A percentile compares a stretch with the other conserved stretches of the same genome.
Conservation (phyloP, 768 basidiomycete species). For the Boletus reticulatus region DNA sequence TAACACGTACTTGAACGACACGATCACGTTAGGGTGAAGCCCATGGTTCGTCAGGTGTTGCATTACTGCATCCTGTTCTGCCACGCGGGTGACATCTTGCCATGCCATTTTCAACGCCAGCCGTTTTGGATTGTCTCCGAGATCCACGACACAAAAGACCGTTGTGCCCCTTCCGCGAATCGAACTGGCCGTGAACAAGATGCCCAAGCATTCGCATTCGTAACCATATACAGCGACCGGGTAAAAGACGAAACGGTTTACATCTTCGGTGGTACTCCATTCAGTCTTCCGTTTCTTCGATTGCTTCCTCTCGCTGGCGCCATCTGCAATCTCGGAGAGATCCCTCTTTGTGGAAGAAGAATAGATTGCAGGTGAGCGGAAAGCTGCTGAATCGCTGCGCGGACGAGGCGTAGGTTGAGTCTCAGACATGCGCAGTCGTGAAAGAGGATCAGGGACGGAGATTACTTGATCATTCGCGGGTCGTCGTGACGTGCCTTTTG, state of each 20-base stretch:
- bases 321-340: no score
- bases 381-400: background rate
- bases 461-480: no score
- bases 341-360: no score
- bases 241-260: background rate
- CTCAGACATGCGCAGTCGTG: background rate
- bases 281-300: no score
- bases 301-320: no score
- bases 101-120: conserved; percentile 5
- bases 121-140: background rate
- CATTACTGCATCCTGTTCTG: background rate
- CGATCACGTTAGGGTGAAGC: background rate
- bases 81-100: conserved; percentile 4
- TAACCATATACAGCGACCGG: no score
- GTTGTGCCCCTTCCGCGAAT: conserved; percentile 13
- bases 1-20: background rate
- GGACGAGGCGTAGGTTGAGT: background rate
- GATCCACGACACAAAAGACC: background rate
- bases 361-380: no score
- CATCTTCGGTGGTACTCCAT: background rate
- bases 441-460: background rate
- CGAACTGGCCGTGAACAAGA: conserved; percentile 9
- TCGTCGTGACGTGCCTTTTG: background rate
- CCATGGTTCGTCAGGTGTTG: background rate
- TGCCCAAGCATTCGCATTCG: background rate